Evolutionary conservation across 345 rosid species (phyloP).

Genomic region (Gossypium australe): DNA sequence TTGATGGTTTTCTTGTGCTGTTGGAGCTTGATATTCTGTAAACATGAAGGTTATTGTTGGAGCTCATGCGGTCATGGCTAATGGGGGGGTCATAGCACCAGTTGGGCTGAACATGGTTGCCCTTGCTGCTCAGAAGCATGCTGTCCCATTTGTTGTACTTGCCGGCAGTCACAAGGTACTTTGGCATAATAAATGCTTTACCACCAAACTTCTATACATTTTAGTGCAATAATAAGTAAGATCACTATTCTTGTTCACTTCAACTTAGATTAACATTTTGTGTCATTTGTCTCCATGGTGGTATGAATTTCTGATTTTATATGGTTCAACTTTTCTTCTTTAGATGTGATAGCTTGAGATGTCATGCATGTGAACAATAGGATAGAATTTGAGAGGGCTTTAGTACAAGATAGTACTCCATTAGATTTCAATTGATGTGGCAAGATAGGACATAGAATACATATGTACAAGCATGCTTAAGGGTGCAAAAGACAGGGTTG

Average conservation of each 20-base stretch:
- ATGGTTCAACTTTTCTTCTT: neutral
- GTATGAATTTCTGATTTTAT: neutral
- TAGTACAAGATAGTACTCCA: neutral
- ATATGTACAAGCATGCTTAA: neutral
- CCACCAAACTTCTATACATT: conserved; percentile 4
- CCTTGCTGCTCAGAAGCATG: conserved; percentile 94
- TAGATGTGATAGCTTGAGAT: neutral
- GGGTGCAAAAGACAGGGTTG: neutral
- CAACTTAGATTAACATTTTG: conserved; percentile 3
- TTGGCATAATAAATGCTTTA: neutral
- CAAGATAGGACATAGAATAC: neutral
- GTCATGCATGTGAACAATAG: neutral
- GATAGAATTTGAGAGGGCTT: neutral
- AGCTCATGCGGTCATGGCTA: conserved; percentile 98
- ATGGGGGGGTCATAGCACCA: conserved; percentile 96
- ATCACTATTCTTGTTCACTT: neutral
- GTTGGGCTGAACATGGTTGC: conserved; percentile 99
- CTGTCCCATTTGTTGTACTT: conserved; percentile 96
- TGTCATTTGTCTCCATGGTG: conserved; percentile 2
- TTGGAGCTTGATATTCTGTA: conserved; percentile 13
- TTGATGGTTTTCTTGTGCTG: neutral
- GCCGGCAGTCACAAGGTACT: conserved; percentile 97
- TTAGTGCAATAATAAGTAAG: neutral
- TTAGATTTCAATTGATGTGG: neutral
- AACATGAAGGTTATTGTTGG: conserved; percentile 81